Percentiles rank a stretch among this genome's conserved stretches.
phyloP scores from a whole-genome alignment of 768 basidiomycete genomes.

The Ramaria rubella region DNA sequence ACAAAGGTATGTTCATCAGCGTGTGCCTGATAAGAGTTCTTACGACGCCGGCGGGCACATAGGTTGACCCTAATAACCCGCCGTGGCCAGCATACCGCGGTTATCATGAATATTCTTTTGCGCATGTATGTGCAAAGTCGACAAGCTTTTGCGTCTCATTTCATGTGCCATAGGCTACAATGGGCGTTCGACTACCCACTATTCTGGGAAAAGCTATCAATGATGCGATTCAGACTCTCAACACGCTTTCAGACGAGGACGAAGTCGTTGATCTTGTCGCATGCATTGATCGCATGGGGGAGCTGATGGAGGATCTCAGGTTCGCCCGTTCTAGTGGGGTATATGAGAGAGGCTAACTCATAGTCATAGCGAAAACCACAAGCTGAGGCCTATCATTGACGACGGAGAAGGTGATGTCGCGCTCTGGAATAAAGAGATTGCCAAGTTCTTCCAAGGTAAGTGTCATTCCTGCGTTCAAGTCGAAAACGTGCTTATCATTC shows the following conservation, averaged over 20 bases:
- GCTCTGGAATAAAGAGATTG: constrained; percentile 96
- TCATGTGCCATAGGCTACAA: constrained; percentile 49
- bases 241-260: constrained; percentile 79
- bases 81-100: constrained; percentile 62
- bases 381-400: constrained; percentile 82
- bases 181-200: constrained; percentile 91
- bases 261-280: constrained; percentile 74
- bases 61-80: constrained; percentile 8
- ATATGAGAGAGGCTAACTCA: not conserved
- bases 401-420: constrained; percentile 89
- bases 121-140: constrained; percentile 34
- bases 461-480: no score
- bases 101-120: constrained; percentile 77
- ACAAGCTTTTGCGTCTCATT: not conserved
- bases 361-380: constrained; percentile 61
- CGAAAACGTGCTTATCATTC: not conserved
- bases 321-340: not conserved
- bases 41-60: not conserved
- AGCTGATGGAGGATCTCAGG: constrained; percentile 73
- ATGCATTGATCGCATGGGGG: constrained; percentile 86
- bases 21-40: not conserved
- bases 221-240: constrained; percentile 82
- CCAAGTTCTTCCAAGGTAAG: constrained; percentile 84
- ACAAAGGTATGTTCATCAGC: constrained; percentile 36
- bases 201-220: constrained; percentile 95